Base-by-base conservation (phyloP, 768 basidiomycete species). In the Mycena rebaudengoi region DNA sequence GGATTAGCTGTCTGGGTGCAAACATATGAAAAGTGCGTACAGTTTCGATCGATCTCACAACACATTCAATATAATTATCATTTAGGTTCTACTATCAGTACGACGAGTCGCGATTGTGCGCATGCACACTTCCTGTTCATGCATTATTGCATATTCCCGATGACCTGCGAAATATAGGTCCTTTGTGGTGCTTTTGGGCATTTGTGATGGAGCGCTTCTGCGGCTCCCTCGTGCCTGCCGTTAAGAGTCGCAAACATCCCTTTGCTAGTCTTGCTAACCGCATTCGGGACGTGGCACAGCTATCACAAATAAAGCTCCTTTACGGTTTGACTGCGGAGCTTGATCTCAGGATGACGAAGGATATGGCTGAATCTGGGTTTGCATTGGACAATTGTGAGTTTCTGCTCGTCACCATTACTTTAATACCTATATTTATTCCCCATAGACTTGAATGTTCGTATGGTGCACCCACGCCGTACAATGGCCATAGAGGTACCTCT, bases 1-100 rank as follows among this genome's bases (percentile, higher is more conserved):
- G 78, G 75, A 0, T 73, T 80, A 60, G 37, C 48, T 0, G 30
- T 64, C 3, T 79, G 79, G 79, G 76, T 79, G 0, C 16, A 50
- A 23, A 57, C 73, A 4, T 82, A 74, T 52, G 77, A 80, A 66
- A 50, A 39, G 74, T 78, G 40, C 16, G 75, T 62, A 5, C 45
- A 18, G n/a, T 44, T 25, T 44, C 21, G 21, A 8, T 44, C 21
- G n/a, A n/a, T n/a, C 43, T 20, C 33, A 37, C 20, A 21, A 48
- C 4, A 25, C 23, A 18, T 29, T 16, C 43, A 14, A 32, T 23
- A 5, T 49, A 49, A 5, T n/a, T 29, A 5, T 49, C 28, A 5
- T n/a, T 29, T 32, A 49, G 46, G 23, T 29, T 49, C 18, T 49
- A 49, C 30, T 49, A 49, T 29, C 46, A 18, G 18, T 49, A 49